phyloP scores from a whole-genome alignment of 2,329 filamentous ascomycete species.

The Fusarium irregulare region DNA sequence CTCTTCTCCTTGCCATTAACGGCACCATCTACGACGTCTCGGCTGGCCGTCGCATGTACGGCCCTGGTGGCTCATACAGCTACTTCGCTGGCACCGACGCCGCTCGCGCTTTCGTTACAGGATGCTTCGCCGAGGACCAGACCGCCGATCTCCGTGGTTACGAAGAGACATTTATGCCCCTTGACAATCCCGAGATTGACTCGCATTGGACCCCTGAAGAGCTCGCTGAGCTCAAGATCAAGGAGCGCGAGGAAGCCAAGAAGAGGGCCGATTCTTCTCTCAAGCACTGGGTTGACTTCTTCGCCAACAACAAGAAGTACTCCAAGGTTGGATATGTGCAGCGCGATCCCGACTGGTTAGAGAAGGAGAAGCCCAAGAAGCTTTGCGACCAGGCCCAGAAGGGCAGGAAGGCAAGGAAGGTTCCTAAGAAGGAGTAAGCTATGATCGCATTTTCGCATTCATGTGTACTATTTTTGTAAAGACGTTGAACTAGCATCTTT shows the following conservation, averaged over 20 bases:
- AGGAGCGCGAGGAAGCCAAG: conserved; percentile 74
- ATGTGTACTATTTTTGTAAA: not conserved
- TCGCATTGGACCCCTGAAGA: conserved; percentile 65
- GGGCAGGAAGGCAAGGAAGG: conserved; percentile 62
- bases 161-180: conserved; percentile 83
- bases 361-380: conserved; percentile 69
- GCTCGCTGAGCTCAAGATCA: conserved; percentile 64
- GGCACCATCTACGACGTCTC: conserved; percentile 87
- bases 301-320: conserved; percentile 83
- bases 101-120: conserved; percentile 88
- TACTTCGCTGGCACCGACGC: conserved; percentile 91
- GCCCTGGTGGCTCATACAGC: conserved; percentile 86
- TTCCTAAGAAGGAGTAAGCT: conserved; percentile 26
- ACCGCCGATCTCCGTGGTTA: conserved; percentile 87
- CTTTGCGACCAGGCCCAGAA: conserved; percentile 79
- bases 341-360: conserved; percentile 69
- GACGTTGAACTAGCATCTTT: not conserved
- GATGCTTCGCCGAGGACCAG: conserved; percentile 88
- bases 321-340: conserved; percentile 80
- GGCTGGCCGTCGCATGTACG: conserved; percentile 76
- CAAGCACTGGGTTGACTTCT: conserved; percentile 86
- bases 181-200: conserved; percentile 73
- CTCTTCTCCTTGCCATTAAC: conserved; percentile 92
- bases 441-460: not conserved
- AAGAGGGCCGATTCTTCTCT: conserved; percentile 74